Evolutionary conservation across 2,329 filamentous ascomycete genomes (phyloP).

Genomic region (Fusarium sarcochroum): DNA sequence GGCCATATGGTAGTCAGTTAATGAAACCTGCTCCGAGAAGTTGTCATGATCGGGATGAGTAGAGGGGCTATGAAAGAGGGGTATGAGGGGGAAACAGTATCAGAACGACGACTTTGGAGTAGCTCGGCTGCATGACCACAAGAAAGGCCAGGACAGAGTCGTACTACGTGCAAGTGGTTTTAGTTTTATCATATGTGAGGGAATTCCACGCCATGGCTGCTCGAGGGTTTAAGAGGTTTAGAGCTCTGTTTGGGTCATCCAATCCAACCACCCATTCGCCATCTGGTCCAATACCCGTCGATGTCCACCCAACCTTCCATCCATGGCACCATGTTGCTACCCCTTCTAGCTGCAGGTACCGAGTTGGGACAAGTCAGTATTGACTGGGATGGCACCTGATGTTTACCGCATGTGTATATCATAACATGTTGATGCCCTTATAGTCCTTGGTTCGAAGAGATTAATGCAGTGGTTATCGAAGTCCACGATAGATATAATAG

Average conservation of each 20-base stretch:
- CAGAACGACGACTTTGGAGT: conserved; percentile 26
- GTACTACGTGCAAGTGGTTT: conserved; percentile 17
- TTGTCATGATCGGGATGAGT: conserved; percentile 5
- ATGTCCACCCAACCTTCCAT: conserved; percentile 26
- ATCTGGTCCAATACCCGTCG: conserved; percentile 18
- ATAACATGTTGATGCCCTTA: background rate
- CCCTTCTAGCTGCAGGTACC: conserved; percentile 43
- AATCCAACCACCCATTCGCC: conserved; percentile 3
- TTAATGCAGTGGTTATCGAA: background rate
- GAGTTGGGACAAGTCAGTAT: conserved; percentile 42
- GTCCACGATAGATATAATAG: conserved; percentile 8
- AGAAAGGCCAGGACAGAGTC: conserved; percentile 30
- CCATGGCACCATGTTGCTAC: conserved; percentile 33
- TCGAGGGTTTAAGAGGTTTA: conserved; percentile 11
- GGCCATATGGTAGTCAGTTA: conserved; percentile 12
- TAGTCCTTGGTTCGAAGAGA: background rate
- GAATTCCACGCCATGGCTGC: conserved; percentile 17
- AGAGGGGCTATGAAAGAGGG: conserved; percentile 25
- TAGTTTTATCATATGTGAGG: conserved; percentile 33
- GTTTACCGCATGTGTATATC: conserved; percentile 14
- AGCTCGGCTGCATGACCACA: conserved; percentile 22
- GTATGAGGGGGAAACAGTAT: conserved; percentile 26
- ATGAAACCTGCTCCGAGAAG: background rate
- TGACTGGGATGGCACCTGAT: conserved; percentile 28
- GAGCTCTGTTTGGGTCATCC: conserved; percentile 23